Evolutionary conservation across 75 land plant genomes (phyloP), one percentile per base, ranked within the genome.

Genomic region (Larix kaempferi): DNA sequence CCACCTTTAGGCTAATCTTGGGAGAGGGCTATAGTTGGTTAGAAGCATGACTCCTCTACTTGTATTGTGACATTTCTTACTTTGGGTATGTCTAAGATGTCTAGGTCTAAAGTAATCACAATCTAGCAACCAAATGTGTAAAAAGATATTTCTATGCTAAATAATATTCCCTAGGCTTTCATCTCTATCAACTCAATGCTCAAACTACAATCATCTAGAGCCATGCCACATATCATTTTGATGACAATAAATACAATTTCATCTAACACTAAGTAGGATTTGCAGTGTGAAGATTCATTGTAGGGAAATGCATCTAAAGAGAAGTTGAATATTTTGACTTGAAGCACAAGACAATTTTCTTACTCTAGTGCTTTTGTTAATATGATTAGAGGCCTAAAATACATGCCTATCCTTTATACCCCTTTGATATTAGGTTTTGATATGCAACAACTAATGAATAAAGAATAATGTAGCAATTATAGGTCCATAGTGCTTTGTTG

Each of bases 241-340:
- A 17, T 67, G n/a, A 33, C 52, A 14, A 11, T 39, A 67, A 19
- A 17, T 39, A 22, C 22, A 67, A 22, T 67, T 22, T 22, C 22
- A 67, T 39, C 21, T 39, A 67, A 67, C 72, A 15, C 21, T 21
- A 39, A 49, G 29, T 12, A 67, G 23, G 52, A 44, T 67, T n/a
- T 21, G 72, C 52, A 39, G n/a, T 67, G 44, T 67, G 72, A 67
- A 37, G 72, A 67, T 67, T 4, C n/a, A 67, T 15, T 67, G 19
- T 49, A n/a, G n/a, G n/a, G n/a, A n/a, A n/a, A n/a, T n/a, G n/a
- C n/a, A n/a, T n/a, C n/a, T n/a, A n/a, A n/a, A n/a, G n/a, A n/a
- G n/a, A n/a, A n/a, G n/a, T n/a, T n/a, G n/a, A n/a, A n/a, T n/a
- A n/a, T n/a, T n/a, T n/a, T n/a, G n/a, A n/a, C n/a, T n/a, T n/a